Evolutionary conservation across 345 rosid genomes (phyloP).

Genomic region (Passiflora organensis): DNA sequence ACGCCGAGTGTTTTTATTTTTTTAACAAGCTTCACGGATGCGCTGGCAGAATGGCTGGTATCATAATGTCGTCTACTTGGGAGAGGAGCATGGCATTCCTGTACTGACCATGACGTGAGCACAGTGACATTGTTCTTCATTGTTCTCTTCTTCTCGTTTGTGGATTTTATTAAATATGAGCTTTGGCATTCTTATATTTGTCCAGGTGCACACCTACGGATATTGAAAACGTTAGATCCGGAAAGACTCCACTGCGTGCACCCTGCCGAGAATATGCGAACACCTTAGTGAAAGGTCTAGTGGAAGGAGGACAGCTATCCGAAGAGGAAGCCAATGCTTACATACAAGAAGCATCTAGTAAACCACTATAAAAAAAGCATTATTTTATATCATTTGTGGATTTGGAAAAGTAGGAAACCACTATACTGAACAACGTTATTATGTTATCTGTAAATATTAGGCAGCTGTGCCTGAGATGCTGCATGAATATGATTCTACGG

Average conservation of each 20-base stretch:
- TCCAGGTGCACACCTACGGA: slow-evolving; percentile 49
- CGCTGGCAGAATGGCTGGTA: slow-evolving; percentile 70
- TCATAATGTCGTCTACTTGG: slow-evolving; percentile 61
- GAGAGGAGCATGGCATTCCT: slow-evolving; percentile 53
- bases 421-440: no score
- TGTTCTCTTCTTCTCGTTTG: background rate
- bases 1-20: background rate
- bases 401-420: no score
- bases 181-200: background rate
- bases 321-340: slow-evolving; percentile 58
- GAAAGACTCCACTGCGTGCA: slow-evolving; percentile 40
- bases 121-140: background rate
- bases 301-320: slow-evolving; percentile 63
- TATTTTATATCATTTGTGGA: no score
- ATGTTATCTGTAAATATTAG: no score
- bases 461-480: no score
- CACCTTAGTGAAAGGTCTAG: slow-evolving; percentile 54
- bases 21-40: no score
- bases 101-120: slow-evolving; percentile 80
- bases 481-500: no score
- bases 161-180: background rate
- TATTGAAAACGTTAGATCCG: slow-evolving; percentile 40
- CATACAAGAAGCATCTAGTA: slow-evolving; percentile 49
- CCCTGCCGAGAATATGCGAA: slow-evolving; percentile 50
- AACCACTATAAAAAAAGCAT: slow-evolving; percentile 31